phyloP scores from a whole-genome alignment of 140 eudicot species.

The Erigeron philadelphicus region DNA sequence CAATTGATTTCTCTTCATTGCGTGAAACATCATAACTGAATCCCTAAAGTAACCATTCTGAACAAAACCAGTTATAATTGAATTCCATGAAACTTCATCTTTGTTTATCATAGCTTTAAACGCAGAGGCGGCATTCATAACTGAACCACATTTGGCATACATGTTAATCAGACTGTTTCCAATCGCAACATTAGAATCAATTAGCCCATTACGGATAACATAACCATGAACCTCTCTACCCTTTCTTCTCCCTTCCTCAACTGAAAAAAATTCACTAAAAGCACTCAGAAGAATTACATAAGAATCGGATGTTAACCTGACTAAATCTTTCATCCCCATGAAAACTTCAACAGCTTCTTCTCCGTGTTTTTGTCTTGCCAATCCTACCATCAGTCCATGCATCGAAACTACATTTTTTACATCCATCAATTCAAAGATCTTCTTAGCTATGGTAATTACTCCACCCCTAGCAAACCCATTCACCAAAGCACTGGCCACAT shows the following conservation, averaged over 20 bases:
- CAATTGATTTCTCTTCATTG: slow-evolving; percentile 55
- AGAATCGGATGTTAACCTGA: slow-evolving; percentile 53
- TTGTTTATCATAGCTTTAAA: slow-evolving; percentile 50
- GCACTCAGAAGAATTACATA: slow-evolving; percentile 73
- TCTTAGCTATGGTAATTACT: slow-evolving; percentile 40
- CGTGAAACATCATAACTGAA: slow-evolving; percentile 47
- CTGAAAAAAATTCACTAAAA: slow-evolving; percentile 45
- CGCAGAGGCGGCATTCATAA: slow-evolving; percentile 43
- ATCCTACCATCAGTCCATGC: slow-evolving; percentile 86
- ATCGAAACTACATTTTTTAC: slow-evolving; percentile 64
- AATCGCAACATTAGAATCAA: slow-evolving; percentile 44
- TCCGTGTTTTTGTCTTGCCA: slow-evolving; percentile 65
- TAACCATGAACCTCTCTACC: slow-evolving; percentile 79
- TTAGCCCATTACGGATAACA: slow-evolving; percentile 49
- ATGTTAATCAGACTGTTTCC: slow-evolving; percentile 77
- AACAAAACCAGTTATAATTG: slow-evolving; percentile 70
- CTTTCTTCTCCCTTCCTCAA: slow-evolving; percentile 49
- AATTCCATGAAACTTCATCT: slow-evolving; percentile 82
- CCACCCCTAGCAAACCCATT: slow-evolving; percentile 60
- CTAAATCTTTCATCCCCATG: slow-evolving; percentile 43
- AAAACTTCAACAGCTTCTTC: slow-evolving; percentile 67
- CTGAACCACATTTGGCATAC: slow-evolving; percentile 77
- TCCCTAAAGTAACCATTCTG: slow-evolving; percentile 56
- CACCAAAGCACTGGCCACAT: slow-evolving; percentile 90
- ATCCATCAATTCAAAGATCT: slow-evolving; percentile 59